A percentile compares a stretch with the other conserved stretches of the same genome.
These are phyloP conservation scores for Alisma plantagoaquatica DNA, from an alignment of 106 monocot species.

Conservation along the genomic window DNA sequence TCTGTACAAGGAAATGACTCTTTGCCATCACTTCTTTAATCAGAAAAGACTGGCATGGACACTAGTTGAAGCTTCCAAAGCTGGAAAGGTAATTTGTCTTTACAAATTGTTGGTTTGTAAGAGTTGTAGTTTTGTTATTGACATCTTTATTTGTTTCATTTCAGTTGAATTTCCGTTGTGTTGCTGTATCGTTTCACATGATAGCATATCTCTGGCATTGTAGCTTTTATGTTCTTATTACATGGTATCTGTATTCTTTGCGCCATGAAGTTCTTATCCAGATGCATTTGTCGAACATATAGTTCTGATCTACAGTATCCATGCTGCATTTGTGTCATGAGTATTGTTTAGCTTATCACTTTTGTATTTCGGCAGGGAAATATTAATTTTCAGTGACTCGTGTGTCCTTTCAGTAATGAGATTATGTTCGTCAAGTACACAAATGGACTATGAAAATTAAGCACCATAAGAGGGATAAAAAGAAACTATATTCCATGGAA, in stretches of 20 bases:
- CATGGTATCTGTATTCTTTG: background rate
- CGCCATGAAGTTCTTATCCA: too few relatives aligned
- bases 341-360: too few relatives aligned
- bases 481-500: too few relatives aligned
- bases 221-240: background rate
- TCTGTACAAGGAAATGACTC: conserved; percentile 89
- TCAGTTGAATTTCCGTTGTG: background rate
- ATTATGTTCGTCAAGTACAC: too few relatives aligned
- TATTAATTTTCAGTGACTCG: too few relatives aligned
- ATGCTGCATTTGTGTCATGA: too few relatives aligned
- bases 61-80: conserved; percentile 70
- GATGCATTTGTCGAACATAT: too few relatives aligned
- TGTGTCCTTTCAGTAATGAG: too few relatives aligned
- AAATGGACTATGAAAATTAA: too few relatives aligned
- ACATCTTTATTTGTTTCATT: background rate
- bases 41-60: conserved; percentile 35
- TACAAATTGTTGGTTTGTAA: background rate
- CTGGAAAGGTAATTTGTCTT: conserved; percentile 67
- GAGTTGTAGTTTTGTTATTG: background rate
- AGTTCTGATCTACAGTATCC: too few relatives aligned
- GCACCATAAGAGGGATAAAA: too few relatives aligned
- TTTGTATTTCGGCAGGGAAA: too few relatives aligned
- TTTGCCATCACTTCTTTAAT: conserved; percentile 44
- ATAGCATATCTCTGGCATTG: background rate
- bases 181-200: background rate